Evolutionary conservation across 2,329 filamentous ascomycete species (phyloP).

Genomic region (Diplodia sapinea): DNA sequence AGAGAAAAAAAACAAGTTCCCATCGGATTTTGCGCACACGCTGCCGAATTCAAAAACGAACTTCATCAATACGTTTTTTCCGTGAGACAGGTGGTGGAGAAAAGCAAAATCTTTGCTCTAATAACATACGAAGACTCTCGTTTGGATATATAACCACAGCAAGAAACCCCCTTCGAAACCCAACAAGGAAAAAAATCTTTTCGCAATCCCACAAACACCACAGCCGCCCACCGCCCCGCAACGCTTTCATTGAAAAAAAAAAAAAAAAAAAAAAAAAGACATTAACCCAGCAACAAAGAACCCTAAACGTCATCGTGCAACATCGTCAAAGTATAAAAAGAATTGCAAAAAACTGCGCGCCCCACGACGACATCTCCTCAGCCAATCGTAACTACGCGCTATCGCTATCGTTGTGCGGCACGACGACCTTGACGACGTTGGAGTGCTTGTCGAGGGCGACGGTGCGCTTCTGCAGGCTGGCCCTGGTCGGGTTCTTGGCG

Average conservation of each 20-base stretch:
- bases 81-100: neutral
- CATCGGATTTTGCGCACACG: too few species aligned
- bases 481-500: constrained; percentile 48
- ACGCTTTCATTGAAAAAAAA: too few species aligned
- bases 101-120: neutral
- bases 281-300: neutral
- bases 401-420: neutral
- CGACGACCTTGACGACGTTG: constrained; percentile 38
- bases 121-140: neutral
- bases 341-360: neutral
- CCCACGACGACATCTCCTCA: too few species aligned
- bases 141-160: constrained; percentile 13
- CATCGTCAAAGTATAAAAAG: neutral
- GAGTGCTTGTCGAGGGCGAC: constrained; percentile 36
- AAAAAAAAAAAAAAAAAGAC: neutral
- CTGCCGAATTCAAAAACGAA: neutral
- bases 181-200: neutral
- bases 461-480: constrained; percentile 36
- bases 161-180: neutral
- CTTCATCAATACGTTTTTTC: neutral
- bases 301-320: neutral
- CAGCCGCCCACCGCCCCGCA: neutral
- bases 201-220: neutral
- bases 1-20: too few species aligned
- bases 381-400: too few species aligned